A percentile compares a stretch with the other conserved stretches of the same genome.
Evolutionary conservation across 495 filamentous ascomycete genomes (phyloP).

Genomic region (Margaritispora aquatica): DNA sequence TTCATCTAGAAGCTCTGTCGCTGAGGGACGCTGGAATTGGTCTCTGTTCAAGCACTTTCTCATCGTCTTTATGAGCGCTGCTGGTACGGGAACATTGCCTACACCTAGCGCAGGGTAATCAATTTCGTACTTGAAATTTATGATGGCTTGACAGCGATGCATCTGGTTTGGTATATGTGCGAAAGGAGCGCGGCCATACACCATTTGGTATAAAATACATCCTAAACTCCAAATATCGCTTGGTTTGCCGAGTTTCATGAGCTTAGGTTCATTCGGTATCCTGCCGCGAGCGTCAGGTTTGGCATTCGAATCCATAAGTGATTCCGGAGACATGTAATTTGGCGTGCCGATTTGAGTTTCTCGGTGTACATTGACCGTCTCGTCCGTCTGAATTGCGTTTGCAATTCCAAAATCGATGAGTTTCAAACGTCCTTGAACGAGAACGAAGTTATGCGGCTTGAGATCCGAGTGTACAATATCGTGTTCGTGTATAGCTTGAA

Average conservation of each 20-base stretch:
- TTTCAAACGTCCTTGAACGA: slow-evolving; percentile 78
- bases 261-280: slow-evolving; percentile 51
- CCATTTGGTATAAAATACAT: slow-evolving; percentile 97
- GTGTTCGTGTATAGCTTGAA: slow-evolving; percentile 76
- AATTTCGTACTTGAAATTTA: slow-evolving; percentile 77
- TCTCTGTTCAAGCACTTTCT: slow-evolving; percentile 76
- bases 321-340: slow-evolving; percentile 98
- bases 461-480: slow-evolving; percentile 96
- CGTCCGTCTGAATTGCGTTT: slow-evolving; percentile 86
- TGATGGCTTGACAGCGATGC: slow-evolving; percentile 71
- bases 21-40: slow-evolving; percentile 67
- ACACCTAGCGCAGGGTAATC: slow-evolving; percentile 73
- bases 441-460: slow-evolving; percentile 90
- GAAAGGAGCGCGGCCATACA: slow-evolving; percentile 88
- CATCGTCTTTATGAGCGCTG: slow-evolving; percentile 64
- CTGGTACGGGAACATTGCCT: slow-evolving; percentile 65
- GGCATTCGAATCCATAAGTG: slow-evolving; percentile 79
- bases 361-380: slow-evolving; percentile 95
- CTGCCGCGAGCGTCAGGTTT: slow-evolving; percentile 42
- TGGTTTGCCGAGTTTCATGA: slow-evolving; percentile 94
- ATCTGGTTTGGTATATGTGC: slow-evolving; percentile 84
- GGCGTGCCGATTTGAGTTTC: slow-evolving; percentile 93
- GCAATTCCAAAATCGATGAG: slow-evolving; percentile 97
- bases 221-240: slow-evolving; percentile 95
- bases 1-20: slow-evolving; percentile 63